phyloP scores from a whole-genome alignment of 441 rosid genomes.

The Populus hybrid region DNA sequence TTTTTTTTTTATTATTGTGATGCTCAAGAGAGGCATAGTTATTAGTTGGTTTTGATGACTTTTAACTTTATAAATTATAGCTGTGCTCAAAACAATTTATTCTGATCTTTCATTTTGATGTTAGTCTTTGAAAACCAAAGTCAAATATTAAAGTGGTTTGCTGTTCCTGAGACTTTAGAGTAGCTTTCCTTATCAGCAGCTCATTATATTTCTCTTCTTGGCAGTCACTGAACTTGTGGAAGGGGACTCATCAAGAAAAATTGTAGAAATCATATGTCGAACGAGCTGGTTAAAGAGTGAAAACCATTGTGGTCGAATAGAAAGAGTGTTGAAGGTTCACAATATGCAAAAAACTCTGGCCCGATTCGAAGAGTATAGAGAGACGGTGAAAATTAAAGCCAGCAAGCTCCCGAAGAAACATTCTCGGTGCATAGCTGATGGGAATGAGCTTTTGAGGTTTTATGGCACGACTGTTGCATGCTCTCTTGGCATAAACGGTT shows the following conservation, averaged over 20 bases:
- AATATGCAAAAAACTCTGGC: conserved; percentile 93
- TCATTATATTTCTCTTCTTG: conserved; percentile 11
- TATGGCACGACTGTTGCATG: conserved; percentile 83
- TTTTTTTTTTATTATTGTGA: background rate
- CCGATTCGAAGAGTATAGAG: conserved; percentile 86
- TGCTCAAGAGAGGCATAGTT: background rate
- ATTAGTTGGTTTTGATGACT: background rate
- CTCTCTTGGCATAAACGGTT: conserved; percentile 75
- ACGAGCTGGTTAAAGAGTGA: conserved; percentile 91
- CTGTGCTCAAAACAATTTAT: background rate
- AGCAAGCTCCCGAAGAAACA: conserved; percentile 94
- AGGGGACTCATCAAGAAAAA: conserved; percentile 94
- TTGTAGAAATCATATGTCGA: conserved; percentile 89
- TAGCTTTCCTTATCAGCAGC: conserved; percentile 7
- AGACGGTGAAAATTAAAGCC: conserved; percentile 77
- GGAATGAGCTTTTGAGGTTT: conserved; percentile 90
- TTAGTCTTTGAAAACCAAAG: background rate
- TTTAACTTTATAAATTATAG: background rate
- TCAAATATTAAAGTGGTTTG: background rate
- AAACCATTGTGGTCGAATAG: conserved; percentile 79
- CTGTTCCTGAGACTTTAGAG: background rate
- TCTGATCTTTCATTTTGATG: conserved; percentile 1
- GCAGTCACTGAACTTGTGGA: conserved; percentile 92
- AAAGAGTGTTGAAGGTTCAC: conserved; percentile 86
- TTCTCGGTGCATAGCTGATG: conserved; percentile 90